Base-by-base conservation (phyloP, 371 early-diverging fungal genomes). In the Actinomortierella ambigua region DNA sequence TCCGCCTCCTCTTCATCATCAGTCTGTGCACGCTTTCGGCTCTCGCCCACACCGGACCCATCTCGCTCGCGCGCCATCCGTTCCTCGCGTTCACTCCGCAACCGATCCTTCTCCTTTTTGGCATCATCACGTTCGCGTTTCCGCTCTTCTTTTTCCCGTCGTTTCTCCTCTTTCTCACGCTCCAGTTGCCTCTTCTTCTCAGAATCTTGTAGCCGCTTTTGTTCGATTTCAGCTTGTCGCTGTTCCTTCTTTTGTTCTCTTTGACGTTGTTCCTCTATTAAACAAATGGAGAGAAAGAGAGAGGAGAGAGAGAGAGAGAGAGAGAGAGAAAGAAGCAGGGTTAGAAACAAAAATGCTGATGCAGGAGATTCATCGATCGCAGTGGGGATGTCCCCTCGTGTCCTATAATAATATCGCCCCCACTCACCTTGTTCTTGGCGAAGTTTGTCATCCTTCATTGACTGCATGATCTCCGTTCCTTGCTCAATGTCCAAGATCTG, bases 391-490 rank as follows among this genome's bases (percentile, higher is more conserved):
- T n/a, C n/a, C n/a, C n/a, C n/a, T n/a, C n/a, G n/a, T n/a, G n/a
- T n/a, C n/a, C n/a, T n/a, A n/a, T n/a, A n/a, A n/a, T n/a, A n/a
- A n/a, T n/a, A n/a, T n/a, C n/a, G n/a, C n/a, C n/a, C 17, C 15
- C 17, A 48, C 22, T 2, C 61, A 70, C 71, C 71, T 61, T 70
- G 61, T 27, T 70, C 71, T 23, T 51, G 49, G n/a, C 62, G 44
- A 42, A 44, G 53, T 39, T 65, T 70, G 3, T 57, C 65, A n/a
- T 65, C 71, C 13, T 70, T 65, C 71, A 70, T 70, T 1, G 54
- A 53, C 39, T 70, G 71, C 62, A 70, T 70, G 52, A 70, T 70
- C 48, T 70, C 71, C n/a, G 52, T 70, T 54, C 71, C 71, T 52
- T 70, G 65, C 15, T 70, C 61, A 42, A 70, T 61, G 42, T 70